These are phyloP conservation scores for Ophiostoma himal-ulmi DNA, from an alignment of 2,329 filamentous ascomycete species.

Conservation along the genomic window DNA sequence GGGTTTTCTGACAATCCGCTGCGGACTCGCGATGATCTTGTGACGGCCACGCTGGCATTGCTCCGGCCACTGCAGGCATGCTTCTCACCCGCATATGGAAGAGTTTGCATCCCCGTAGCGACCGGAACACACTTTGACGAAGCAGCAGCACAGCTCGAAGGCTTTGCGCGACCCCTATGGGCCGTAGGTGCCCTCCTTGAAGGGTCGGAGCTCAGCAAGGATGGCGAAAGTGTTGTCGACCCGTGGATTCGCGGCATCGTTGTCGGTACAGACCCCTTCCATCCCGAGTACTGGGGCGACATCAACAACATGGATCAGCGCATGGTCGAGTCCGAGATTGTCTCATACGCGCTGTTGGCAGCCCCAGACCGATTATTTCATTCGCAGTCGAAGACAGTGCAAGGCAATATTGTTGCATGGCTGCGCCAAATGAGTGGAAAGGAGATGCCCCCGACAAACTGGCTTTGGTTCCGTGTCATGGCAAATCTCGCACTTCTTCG, in stretches of 20 bases:
- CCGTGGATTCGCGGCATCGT: slow-evolving; percentile 34
- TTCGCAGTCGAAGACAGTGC: slow-evolving; percentile 29
- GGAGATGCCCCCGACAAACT: slow-evolving; percentile 26
- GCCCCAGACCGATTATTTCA: slow-evolving; percentile 38
- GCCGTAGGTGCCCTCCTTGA: slow-evolving; percentile 23
- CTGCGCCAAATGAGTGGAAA: slow-evolving; percentile 23
- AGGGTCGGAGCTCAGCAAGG: not conserved
- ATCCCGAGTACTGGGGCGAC: slow-evolving; percentile 43
- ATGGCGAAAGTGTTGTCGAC: slow-evolving; percentile 14
- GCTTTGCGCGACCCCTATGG: slow-evolving; percentile 39
- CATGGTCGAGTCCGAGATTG: slow-evolving; percentile 51
- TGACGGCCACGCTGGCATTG: slow-evolving; percentile 34
- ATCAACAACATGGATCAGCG: slow-evolving; percentile 44
- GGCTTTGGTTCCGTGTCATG: slow-evolving; percentile 27
- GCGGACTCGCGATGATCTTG: slow-evolving; percentile 34
- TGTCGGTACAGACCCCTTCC: slow-evolving; percentile 33
- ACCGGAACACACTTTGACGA: slow-evolving; percentile 42
- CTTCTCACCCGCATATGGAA: slow-evolving; percentile 34
- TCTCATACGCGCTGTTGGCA: slow-evolving; percentile 43
- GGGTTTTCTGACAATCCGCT: slow-evolving; percentile 42
- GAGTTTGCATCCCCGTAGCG: slow-evolving; percentile 35
- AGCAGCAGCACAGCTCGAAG: slow-evolving; percentile 41
- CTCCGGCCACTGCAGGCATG: slow-evolving; percentile 33
- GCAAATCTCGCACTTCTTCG: slow-evolving; percentile 24
- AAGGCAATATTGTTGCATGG: slow-evolving; percentile 30